Percentiles rank a stretch among this genome's conserved stretches.
Conservation (phyloP, 1,284 basidiomycete genomes). For the Prillingera fragicola region DNA sequence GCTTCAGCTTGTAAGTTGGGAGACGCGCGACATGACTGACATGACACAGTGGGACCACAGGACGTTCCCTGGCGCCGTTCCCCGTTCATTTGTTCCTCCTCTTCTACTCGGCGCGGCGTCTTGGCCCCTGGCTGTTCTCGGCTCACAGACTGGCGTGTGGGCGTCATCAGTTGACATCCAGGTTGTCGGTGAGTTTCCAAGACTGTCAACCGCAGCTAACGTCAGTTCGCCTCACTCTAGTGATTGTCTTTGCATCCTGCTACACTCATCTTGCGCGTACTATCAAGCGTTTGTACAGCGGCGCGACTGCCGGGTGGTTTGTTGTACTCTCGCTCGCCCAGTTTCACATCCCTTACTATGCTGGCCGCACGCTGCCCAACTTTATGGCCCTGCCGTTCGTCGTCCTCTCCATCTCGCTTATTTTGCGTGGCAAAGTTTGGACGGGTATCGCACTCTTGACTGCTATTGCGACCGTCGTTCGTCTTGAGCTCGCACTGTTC, state of each 20-base stretch:
- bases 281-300: conserved; percentile 61
- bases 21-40: neutral
- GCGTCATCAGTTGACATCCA: conserved; percentile 55
- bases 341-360: conserved; percentile 91
- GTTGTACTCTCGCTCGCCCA: conserved; percentile 67
- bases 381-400: conserved; percentile 74
- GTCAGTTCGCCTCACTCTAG: conserved; percentile 70
- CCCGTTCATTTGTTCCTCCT: conserved; percentile 72
- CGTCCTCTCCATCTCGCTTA: conserved; percentile 22
- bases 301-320: conserved; percentile 58
- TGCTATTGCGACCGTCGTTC: conserved; percentile 66
- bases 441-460: conserved; percentile 54
- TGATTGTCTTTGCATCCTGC: conserved; percentile 60
- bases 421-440: conserved; percentile 21
- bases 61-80: conserved; percentile 81
- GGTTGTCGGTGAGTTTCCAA: conserved; percentile 53
- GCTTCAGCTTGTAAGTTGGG: conserved; percentile 12
- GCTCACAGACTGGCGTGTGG: too few species aligned
- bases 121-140: conserved; percentile 22
- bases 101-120: conserved; percentile 31
- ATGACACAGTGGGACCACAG: conserved; percentile 75
- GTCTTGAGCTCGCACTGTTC: conserved; percentile 71
- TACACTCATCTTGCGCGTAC: conserved; percentile 63
- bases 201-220: neutral
- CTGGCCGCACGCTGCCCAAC: conserved; percentile 87